phyloP scores from a whole-genome alignment of 2,329 filamentous ascomycete species.

The Paracorniculantispora psalliotae region DNA sequence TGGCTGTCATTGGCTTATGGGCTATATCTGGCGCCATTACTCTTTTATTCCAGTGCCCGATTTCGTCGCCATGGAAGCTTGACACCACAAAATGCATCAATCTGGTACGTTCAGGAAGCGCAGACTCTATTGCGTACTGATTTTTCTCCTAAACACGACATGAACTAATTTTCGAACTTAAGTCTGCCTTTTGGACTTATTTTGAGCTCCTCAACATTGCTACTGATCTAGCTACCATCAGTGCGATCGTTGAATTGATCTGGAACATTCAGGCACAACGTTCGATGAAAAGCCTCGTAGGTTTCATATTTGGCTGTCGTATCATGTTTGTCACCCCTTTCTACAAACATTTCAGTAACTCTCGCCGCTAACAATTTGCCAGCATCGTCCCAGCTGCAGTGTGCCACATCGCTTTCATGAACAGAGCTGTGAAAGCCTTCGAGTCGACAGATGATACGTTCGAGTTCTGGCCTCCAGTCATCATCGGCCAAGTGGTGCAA shows the following conservation, averaged over 20 bases:
- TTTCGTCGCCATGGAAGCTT: conserved; percentile 5
- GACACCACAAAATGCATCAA: background rate
- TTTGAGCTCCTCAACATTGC: conserved; percentile 5
- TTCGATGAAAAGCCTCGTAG: conserved; percentile 1
- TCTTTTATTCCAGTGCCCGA: conserved; percentile 2
- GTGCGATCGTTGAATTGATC: background rate
- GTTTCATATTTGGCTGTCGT: conserved; percentile 7
- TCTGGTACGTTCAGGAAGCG: too few species aligned
- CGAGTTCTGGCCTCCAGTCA: background rate
- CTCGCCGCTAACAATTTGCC: background rate
- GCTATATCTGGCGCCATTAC: background rate
- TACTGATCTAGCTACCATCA: conserved; percentile 1
- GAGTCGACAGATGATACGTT: background rate
- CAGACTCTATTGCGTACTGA: too few species aligned
- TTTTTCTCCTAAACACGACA: too few species aligned
- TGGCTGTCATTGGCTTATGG: conserved; percentile 1
- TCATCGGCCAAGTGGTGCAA: conserved; percentile 5
- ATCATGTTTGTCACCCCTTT: background rate
- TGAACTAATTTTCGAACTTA: background rate
- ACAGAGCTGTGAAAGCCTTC: background rate
- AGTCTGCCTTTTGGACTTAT: conserved; percentile 6
- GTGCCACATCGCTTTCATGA: conserved; percentile 1
- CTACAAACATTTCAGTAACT: too few species aligned
- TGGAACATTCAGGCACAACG: conserved; percentile 4
- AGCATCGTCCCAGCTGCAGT: conserved; percentile 1